Evolutionary conservation across 257 asterid species (phyloP).

Genomic region (Ilex asprella): DNA sequence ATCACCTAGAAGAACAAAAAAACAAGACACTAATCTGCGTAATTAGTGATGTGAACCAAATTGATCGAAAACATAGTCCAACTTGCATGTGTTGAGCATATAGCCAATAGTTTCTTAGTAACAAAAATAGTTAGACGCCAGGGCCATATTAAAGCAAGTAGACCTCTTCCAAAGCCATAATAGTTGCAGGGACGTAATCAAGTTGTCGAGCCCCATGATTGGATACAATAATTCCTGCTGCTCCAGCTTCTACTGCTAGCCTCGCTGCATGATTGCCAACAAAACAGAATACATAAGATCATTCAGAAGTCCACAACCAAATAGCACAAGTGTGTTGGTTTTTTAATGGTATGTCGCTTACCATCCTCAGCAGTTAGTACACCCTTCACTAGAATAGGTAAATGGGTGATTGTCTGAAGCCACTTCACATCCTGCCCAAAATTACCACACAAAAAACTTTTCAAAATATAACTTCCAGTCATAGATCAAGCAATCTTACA

Average conservation of each 20-base stretch:
- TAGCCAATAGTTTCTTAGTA: no score
- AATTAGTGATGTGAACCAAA: no score
- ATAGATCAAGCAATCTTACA: constrained; percentile 4
- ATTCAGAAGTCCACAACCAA: not conserved
- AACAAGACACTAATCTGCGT: no score
- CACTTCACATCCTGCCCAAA: constrained; percentile 65
- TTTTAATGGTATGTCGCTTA: constrained; percentile 14
- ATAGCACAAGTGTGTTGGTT: no score
- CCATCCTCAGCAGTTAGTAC: constrained; percentile 81
- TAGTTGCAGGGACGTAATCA: constrained; percentile 70
- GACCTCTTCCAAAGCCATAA: constrained; percentile 72
- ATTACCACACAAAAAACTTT: constrained; percentile 1
- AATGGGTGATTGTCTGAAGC: constrained; percentile 65
- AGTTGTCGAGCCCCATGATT: constrained; percentile 89
- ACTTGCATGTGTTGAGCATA: no score
- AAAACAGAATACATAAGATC: not conserved
- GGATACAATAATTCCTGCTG: constrained; percentile 73
- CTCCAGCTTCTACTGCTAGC: constrained; percentile 58
- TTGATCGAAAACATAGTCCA: no score
- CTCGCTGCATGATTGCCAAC: constrained; percentile 32
- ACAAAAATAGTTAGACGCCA: not conserved
- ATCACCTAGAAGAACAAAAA: no score
- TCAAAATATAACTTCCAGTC: not conserved
- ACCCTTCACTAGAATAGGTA: constrained; percentile 80
- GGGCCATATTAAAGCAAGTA: not conserved